phyloP scores from a whole-genome alignment of 768 basidiomycete species.

The Boletus huronensis region DNA sequence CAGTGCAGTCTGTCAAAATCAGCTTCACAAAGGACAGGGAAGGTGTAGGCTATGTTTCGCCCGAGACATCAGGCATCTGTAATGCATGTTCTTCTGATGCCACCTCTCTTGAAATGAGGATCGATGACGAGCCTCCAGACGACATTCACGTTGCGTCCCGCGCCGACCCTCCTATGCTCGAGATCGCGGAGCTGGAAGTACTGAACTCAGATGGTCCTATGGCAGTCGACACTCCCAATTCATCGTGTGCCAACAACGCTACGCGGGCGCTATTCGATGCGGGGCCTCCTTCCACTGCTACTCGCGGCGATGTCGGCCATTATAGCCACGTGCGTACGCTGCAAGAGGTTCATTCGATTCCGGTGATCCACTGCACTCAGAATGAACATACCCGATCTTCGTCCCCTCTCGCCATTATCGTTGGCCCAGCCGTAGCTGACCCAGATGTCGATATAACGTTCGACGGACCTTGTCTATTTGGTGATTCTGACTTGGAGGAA shows the following conservation, averaged over 20 bases:
- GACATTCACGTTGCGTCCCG: neutral
- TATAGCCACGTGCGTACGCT: neutral
- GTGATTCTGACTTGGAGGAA: constrained; percentile 30
- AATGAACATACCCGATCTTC: neutral
- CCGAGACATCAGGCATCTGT: neutral
- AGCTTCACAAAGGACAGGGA: constrained; percentile 23
- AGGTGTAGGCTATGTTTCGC: constrained; percentile 25
- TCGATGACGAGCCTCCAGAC: neutral
- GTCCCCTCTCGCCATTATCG: neutral
- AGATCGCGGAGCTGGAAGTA: neutral
- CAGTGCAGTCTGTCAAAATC: constrained; percentile 1
- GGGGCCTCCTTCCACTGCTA: neutral
- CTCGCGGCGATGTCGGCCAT: neutral
- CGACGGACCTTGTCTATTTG: constrained; percentile 29
- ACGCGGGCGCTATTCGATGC: neutral
- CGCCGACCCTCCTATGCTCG: neutral
- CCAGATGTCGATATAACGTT: constrained; percentile 8
- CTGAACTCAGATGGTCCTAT: neutral
- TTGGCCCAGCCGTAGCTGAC: neutral
- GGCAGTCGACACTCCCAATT: neutral
- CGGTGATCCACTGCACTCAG: neutral
- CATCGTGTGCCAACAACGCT: neutral
- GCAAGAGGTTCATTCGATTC: neutral
- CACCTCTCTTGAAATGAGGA: neutral
- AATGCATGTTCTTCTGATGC: neutral